Base-by-base conservation (phyloP, 2,329 filamentous ascomycete genomes). In the Talaromyces sp. region DNA sequence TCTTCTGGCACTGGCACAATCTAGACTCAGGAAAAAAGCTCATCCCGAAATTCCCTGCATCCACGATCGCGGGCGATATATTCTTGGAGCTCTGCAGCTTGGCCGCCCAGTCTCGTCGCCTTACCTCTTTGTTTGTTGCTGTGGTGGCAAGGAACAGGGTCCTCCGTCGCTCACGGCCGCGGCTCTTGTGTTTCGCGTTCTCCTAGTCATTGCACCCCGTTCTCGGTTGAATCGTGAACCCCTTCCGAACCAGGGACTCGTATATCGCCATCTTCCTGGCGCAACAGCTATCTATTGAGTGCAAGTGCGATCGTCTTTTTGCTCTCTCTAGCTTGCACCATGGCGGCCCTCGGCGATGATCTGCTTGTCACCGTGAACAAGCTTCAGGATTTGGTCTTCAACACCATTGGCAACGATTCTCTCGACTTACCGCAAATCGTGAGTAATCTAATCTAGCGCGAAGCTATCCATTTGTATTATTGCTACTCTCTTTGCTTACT, bases 361-460 rank as follows among this genome's bases (percentile, higher is more conserved):
- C 83, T 99, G 78, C 86, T 99, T 75, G 87, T 86, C 70, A 96
- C 92, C 67, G 95, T 99, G 81, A 99, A 99, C 84, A 96, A 96
- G 83, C 84, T 99, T 72, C 95, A 99, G 79, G 95, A 98, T 78
- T 81, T 99, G 73, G 95, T 99, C 73, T 99, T 99, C 83, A 99
- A 99, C 81, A 99, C 95, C 69, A 99, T 99, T 77, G 95, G 95
- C 78, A 98, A 93, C 82, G 95, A 99, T 78, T 98, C 93, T 58
- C 85, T 99, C 64, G 95, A 99, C 79, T 82, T 99, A 62, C 95
- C 95, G 62, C 95, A 99, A 81, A 99, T 99, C 84, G 95, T 97
- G 88, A 73, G 87, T 81, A 19, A 25, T 52, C 25, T 25, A 30
- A 22, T 25, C n/a, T 53, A 44, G 6, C 25, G 47, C 30, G 22